Evolutionary conservation across 192 early-diverging fungal species (phyloP), one percentile per base, ranked within the genome.

Genomic region (Coemansia sp.): DNA sequence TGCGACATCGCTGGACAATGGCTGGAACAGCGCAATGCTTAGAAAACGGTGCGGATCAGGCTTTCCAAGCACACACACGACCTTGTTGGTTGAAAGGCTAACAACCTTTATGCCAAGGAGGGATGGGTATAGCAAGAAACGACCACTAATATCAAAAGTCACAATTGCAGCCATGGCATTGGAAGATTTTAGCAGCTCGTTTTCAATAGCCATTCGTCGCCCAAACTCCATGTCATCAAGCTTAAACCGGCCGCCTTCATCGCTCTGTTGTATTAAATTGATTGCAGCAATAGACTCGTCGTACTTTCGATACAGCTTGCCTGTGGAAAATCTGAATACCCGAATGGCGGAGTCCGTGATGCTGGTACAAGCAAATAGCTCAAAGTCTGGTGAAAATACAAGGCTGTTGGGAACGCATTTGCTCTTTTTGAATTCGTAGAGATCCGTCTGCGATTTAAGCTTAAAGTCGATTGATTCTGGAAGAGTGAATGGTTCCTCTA

Each of bases 211-310:
- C 49, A 97, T 62, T 38, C 97, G 84, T 62, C 95, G 85, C 16
- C 97, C 96, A 86, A 99, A 98, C 72, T 99, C 97, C 96, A 99
- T 99, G 64, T 94, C 94, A 76, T 99, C 97, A 44, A 98, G 70
- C 70, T 88, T 88, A 66, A 89, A 85, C 26, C 86, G 73, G n/a
- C 87, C 86, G 21, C 90, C 91, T 18, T 71, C 57, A 38, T 71
- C 78, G 55, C 56, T 69, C 30, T 48, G 61, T 41, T 75, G 78
- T 41, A 81, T 69, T n/a, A 63, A 53, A 14, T 64, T 90, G 21
- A 92, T 87, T 34, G 92, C 87, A 4, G 87, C 72, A 18, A 97
- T 74, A 30, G 91, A 92, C 69, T 99, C 97, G 71, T 98, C 96
- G 64, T 95, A 96, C 72, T 93, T 95, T 35, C 93, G 87, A 33